Evolutionary conservation across 2,329 filamentous ascomycete species (phyloP), one percentile per base, ranked within the genome.

Genomic region (Aspergillus novoparasiticus): DNA sequence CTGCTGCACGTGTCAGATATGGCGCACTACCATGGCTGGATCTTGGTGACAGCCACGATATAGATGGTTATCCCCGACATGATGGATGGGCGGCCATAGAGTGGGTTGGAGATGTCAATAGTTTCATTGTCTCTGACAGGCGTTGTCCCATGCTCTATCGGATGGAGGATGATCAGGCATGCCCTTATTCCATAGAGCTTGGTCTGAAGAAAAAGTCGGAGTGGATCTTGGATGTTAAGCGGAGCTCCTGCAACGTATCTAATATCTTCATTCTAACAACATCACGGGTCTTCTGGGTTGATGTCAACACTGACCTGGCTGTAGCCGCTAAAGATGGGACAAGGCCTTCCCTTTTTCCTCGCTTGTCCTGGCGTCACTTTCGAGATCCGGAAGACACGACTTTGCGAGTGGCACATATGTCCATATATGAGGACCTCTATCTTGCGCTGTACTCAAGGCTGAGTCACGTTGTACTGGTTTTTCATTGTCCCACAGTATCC

Each of bases 161-260:
- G 39, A 69, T 75, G 30, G 66, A 71, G 28, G 70, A 69, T 10
- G 61, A 70, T 8, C 66, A 70, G 1, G 60, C 70, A 48, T 66
- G 64, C 53, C 68, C 74, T 41, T 72, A 71, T 55, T 54, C 68
- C 14, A 69, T 82, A 62, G 74, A 80, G 56, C 67, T 83, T 48
- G 73, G 74, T 12, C 69, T 79, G 57, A 65, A 66, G 21, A 74
- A 71, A 53, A 67, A 73, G 43, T 76, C 76, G 6, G 79, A 84
- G 62, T 87, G 86, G 84, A 83, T 89, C 48, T 70, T 89, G 41
- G 85, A 86, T 66, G 68, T 87, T 23, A 78, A 79, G 65, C 71
- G 75, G 58, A 81, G 84, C 65, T 75, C 79, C 12, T 72, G 66
- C 4, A 75, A 80, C 54, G 69, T 73, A 16, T 76, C 79, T 32